Evolutionary conservation across 1,284 basidiomycete species (phyloP).

Genomic region (Gomphus bonarii): DNA sequence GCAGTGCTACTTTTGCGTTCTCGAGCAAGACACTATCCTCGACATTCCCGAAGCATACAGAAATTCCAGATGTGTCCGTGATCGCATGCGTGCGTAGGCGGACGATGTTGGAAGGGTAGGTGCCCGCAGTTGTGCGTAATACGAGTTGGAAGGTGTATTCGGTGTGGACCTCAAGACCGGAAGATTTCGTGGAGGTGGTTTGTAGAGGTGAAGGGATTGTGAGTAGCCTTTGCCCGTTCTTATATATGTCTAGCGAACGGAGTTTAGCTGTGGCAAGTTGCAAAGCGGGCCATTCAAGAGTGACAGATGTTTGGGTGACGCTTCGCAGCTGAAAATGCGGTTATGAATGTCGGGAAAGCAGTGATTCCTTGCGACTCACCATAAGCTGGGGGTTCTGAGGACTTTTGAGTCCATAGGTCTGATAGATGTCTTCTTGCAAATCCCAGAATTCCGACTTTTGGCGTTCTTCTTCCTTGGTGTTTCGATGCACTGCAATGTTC

Average conservation of each 20-base stretch:
- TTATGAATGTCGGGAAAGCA: not conserved
- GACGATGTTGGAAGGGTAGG: constrained; percentile 74
- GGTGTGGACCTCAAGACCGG: constrained; percentile 78
- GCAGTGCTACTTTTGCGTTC: constrained; percentile 66
- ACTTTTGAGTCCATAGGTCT: constrained; percentile 57
- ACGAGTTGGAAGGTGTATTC: constrained; percentile 91
- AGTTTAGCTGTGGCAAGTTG: constrained; percentile 78
- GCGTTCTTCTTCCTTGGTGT: constrained; percentile 70
- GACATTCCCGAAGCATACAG: constrained; percentile 85
- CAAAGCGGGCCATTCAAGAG: constrained; percentile 85
- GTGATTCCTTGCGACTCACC: constrained; percentile 27
- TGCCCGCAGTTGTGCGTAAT: constrained; percentile 82
- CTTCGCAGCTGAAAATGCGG: constrained; percentile 60
- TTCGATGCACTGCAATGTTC: constrained; percentile 86
- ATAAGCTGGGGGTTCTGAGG: constrained; percentile 68
- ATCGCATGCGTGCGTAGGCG: constrained; percentile 85
- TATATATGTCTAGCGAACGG: constrained; percentile 82
- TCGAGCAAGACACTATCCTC: constrained; percentile 67
- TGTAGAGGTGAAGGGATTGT: constrained; percentile 71
- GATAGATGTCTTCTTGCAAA: constrained; percentile 71
- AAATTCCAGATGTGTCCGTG: constrained; percentile 86
- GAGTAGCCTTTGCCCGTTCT: constrained; percentile 81
- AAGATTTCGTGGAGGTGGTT: constrained; percentile 85
- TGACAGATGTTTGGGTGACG: constrained; percentile 90
- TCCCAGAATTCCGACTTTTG: constrained; percentile 74